Evolutionary conservation across 345 rosid genomes (phyloP), one percentile per base, ranked within the genome.

Genomic region (Raphanus sativus): DNA sequence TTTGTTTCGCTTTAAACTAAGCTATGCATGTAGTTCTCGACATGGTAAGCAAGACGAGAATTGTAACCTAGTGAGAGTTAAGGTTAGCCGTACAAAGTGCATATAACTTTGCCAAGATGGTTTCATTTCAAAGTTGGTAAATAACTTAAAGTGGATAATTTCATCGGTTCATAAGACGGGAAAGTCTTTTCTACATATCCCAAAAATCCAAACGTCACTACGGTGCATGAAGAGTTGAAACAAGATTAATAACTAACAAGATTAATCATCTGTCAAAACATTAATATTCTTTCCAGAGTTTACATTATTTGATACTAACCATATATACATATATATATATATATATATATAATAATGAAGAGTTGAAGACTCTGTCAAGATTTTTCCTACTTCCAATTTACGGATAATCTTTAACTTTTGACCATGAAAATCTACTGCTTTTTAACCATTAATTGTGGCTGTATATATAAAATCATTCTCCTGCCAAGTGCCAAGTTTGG

Each of bases 11-110:
- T 50, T 15, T n/a, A 50, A 50, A 15, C 29, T 9, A 34, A 34
- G 67, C 29, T 45, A 34, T 12, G 33, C 24, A n/a, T 36, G 16
- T 36, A 2, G 30, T 36, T 16, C 30, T 64, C 68, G 1, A 54
- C 33, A 55, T 34, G 64, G 36, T 70, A 13, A 34, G 33, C 29
- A 21, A 11, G 56, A 36, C 34, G 17, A 61, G 21, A 60, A 26
- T n/a, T 60, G 40, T 61, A 15, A 12, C 15, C 63, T 11, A 11
- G 64, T 6, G 16, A 69, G 45, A 69, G 62, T 33, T 32, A 33
- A 56, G 52, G 3, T 73, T 48, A 62, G 48, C 76, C 76, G 61
- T 73, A 62, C 50, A 62, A 16, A 45, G 32, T 73, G 61, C 60
- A 72, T 24, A 60, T 60, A 62, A 62, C 69, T 62, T 60, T 48